Conservation (phyloP, 257 asterid species). For the Verbena officinalis region DNA sequence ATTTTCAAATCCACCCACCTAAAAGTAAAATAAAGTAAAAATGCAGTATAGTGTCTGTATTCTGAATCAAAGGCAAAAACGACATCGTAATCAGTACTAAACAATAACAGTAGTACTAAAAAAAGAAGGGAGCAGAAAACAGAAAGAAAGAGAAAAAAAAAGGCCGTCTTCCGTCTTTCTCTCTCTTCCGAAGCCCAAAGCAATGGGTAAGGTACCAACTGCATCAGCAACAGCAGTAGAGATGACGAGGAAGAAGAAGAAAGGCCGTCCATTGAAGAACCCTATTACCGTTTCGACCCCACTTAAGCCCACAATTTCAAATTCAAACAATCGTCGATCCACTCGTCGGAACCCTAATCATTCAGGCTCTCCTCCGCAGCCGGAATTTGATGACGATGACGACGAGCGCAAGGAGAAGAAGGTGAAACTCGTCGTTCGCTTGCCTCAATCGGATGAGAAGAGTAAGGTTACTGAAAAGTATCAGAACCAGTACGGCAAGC, state of each 20-base stretch:
- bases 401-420: conserved; percentile 89
- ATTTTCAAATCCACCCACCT: not conserved
- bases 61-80: not conserved
- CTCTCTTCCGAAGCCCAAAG: conserved; percentile 27
- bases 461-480: conserved; percentile 23
- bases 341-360: conserved; percentile 60
- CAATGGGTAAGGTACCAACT: conserved; percentile 72
- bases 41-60: too few relatives aligned
- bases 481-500: conserved; percentile 29
- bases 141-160: not conserved
- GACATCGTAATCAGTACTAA: conserved; percentile 11
- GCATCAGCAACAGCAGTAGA: conserved; percentile 41
- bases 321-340: conserved; percentile 56
- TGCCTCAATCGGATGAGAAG: conserved; percentile 60
- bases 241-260: conserved; percentile 82
- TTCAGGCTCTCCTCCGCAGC: conserved; percentile 36
- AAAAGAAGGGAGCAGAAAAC: not conserved
- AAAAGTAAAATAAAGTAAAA: not conserved
- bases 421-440: conserved; percentile 81
- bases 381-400: conserved; percentile 62
- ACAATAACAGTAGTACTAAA: conserved; percentile 17
- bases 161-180: not conserved
- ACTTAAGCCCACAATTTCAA: conserved; percentile 33
- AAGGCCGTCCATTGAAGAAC: conserved; percentile 74
- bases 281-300: conserved; percentile 41